Evolutionary conservation across 176 grass and related monocot species (phyloP), one percentile per base, ranked within the genome.

Genomic region (Oryza australiensis): DNA sequence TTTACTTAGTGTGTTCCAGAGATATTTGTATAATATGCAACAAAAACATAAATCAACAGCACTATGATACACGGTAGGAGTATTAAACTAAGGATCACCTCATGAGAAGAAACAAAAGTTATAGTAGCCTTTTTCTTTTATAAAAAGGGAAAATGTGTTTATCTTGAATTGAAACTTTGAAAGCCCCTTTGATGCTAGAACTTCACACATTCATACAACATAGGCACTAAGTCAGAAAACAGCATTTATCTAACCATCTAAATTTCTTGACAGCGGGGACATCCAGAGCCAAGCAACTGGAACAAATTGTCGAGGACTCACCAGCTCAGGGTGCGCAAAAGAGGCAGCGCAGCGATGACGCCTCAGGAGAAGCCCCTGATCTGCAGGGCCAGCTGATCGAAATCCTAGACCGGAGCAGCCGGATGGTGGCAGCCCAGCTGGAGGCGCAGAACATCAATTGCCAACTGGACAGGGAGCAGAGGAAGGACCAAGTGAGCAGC

Each of bases 391-490:
- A 80, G 80, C 77, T 99, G 45, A 27, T 99, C 22, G 77, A 94
- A 57, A 68, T 95, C 49, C 73, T 95, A n/a, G 93, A 99, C 64
- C 73, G 62, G 72, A 99, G 92, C 83, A 83, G 91, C 66, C 68
- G 66, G 68, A 88, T 92, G 89, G 62, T 99, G 30, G 84, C 87
- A 0, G 85, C 85, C 0, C 96, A 95, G 62, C 66, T 99, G 45
- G 96, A 95, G 79, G 87, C 85, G 5, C 96, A 99, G 59, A 95
- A 99, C 82, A 81, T 75, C 34, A 94, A 99, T 76, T 86, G 80
- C 49, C 96, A 87, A 78, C 83, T 95, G 66, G 93, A 99, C 86
- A 94, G 96, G 89, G 96, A 99, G 63, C 89, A 99, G 74, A 94
- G 89, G 90, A 94, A 88, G 86, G 93, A 95, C 22, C 91, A 99